Evolutionary conservation across 352 stramenopile species (phyloP).

Genomic region (Aphanomyces cochlioides): DNA sequence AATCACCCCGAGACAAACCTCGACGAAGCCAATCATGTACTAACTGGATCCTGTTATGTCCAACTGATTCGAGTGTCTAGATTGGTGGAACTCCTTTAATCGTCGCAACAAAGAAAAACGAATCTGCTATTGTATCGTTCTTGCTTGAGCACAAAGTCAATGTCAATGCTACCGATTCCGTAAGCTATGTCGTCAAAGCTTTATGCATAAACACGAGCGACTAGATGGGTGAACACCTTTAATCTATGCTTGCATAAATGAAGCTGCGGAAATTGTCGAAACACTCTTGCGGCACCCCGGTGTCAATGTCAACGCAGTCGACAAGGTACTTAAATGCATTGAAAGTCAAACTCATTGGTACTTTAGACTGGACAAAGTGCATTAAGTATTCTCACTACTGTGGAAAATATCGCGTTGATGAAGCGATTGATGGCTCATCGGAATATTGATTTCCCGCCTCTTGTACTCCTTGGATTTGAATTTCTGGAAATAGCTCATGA

Average conservation of each 20-base stretch:
- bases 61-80: neutral
- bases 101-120: neutral
- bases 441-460: neutral
- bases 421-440: constrained; percentile 1
- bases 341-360: neutral
- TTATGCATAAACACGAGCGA: neutral
- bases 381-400: neutral
- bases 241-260: neutral
- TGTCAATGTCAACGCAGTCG: neutral
- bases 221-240: constrained; percentile 2
- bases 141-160: neutral
- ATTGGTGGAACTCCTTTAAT: neutral
- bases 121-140: neutral
- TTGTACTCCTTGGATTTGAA: neutral
- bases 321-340: neutral
- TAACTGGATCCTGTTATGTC: too few species aligned
- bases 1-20: neutral
- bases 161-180: neutral
- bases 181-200: neutral
- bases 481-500: neutral
- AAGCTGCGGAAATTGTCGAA: neutral
- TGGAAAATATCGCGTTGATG: neutral
- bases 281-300: neutral
- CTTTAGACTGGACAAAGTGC: neutral
- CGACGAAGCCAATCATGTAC: neutral